A percentile compares a stretch with the other conserved stretches of the same genome.
Conservation (phyloP, 768 basidiomycete species). For the Gymnopilus junonius region DNA sequence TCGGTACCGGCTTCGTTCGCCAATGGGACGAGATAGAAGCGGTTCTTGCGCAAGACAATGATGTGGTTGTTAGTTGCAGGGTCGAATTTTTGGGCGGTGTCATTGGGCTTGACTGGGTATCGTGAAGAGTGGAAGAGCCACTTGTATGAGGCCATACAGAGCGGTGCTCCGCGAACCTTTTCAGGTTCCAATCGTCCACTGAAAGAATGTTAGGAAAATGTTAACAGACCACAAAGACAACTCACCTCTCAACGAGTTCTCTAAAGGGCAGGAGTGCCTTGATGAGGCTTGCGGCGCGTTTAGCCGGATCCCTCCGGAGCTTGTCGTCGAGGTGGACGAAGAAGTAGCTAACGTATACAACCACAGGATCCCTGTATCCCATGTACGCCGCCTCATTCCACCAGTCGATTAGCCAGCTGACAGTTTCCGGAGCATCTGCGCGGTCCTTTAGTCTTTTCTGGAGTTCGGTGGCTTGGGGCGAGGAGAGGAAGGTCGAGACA, state of each 20-base stretch:
- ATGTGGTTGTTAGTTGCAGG: slow-evolving; percentile 80
- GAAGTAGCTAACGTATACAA: slow-evolving; percentile 94
- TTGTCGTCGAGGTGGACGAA: slow-evolving; percentile 84
- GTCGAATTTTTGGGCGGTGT: slow-evolving; percentile 84
- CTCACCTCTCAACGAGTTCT: slow-evolving; percentile 79
- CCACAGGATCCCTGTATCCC: slow-evolving; percentile 87
- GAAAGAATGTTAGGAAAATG: background rate
- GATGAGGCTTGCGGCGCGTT: slow-evolving; percentile 80
- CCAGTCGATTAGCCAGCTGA: slow-evolving; percentile 96
- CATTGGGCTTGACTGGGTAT: slow-evolving; percentile 81
- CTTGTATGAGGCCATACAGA: slow-evolving; percentile 94
- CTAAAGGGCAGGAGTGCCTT: slow-evolving; percentile 89
- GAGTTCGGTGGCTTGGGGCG: slow-evolving; percentile 69
- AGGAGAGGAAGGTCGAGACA: slow-evolving; percentile 72
- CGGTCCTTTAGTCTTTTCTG: slow-evolving; percentile 80
- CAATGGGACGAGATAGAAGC: slow-evolving; percentile 85
- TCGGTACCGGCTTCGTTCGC: slow-evolving; percentile 65
- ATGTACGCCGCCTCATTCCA: slow-evolving; percentile 96
- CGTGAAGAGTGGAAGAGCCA: slow-evolving; percentile 98
- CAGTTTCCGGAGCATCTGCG: slow-evolving; percentile 58
- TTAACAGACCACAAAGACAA: slow-evolving; percentile 4
- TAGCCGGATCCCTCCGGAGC: slow-evolving; percentile 55
- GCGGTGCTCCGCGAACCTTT: slow-evolving; percentile 72
- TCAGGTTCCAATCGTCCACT: slow-evolving; percentile 88
- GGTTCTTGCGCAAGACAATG: slow-evolving; percentile 89